Base-by-base conservation (phyloP, 2,329 filamentous ascomycete species). In the Microcera coccophila region DNA sequence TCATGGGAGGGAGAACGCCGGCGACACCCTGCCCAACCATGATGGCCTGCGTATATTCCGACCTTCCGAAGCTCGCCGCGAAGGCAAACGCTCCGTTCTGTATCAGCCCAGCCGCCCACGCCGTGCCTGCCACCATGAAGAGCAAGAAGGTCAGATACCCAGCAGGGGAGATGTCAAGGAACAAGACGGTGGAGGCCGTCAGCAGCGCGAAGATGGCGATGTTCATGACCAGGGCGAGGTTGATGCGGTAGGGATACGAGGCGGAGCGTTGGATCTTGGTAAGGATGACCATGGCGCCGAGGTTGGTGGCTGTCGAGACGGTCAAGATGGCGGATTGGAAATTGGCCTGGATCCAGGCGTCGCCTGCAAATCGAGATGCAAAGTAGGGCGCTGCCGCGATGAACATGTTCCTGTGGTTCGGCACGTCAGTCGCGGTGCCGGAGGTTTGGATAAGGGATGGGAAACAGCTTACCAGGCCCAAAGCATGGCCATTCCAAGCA, bases 21-120 rank as follows among this genome's bases (percentile, higher is more conserved):
- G 93, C 90, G 4, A 98, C 75, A 22, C 84, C 91, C 66, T 98
- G 93, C 1, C 93, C 93, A 3, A 85, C 83, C 90, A 98, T 97
- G 65, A 97, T 90, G 18, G 85, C 91, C 67, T 97, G 91, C 42
- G 89, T 95, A 65, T 97, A 98, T 65, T 93, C 87, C 16, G 85
- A 80, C 39, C 87, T 75, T 26, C 84, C 88, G 59, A 95, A 97
- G 39, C 87, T 84, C 3, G 87, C 81, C 3, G 89, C 90, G 62
- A 90, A 97, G 3, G 93, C 89, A 63, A 96, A 95, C 10, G 93
- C 81, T 15, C 93, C 93, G 64, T 97, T 97, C 67, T 97, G 93
- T 53, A 90, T 86, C 38, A 96, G 73, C 0, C 87, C 90, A 0
- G 90, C 86, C 0, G 88, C 90, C 60, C 85, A 74, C 52, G 89